phyloP scores from a whole-genome alignment of 805 yeast species.

The Lipomyces spencermartinsiae region DNA sequence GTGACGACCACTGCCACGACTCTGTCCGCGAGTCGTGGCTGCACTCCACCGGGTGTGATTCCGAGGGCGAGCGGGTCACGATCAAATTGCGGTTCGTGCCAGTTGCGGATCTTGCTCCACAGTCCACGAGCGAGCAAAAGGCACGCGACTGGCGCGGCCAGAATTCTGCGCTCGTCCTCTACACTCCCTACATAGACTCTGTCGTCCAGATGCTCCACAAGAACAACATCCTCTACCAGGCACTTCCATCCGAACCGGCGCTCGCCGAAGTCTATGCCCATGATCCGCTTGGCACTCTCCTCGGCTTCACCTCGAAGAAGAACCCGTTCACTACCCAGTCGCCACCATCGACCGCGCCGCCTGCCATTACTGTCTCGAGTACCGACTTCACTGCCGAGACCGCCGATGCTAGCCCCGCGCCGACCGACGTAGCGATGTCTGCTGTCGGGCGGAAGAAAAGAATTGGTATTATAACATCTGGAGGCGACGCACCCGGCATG shows the following conservation, averaged over 20 bases:
- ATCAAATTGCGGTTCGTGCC: constrained; percentile 39
- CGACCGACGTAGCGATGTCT: constrained; percentile 12
- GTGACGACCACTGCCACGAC: constrained; percentile 39
- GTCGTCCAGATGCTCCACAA: constrained; percentile 48
- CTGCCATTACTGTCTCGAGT: constrained; percentile 22
- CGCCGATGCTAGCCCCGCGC: neutral
- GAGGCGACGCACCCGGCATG: constrained; percentile 99
- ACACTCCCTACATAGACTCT: constrained; percentile 50
- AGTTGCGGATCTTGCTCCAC: constrained; percentile 12
- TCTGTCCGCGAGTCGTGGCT: constrained; percentile 45
- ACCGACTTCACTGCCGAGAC: constrained; percentile 12
- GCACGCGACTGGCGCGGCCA: constrained; percentile 58
- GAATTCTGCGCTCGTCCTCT: constrained; percentile 55
- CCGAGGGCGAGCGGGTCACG: constrained; percentile 43
- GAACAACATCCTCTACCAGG: constrained; percentile 53
- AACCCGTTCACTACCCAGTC: constrained; percentile 43
- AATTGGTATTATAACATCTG: constrained; percentile 96
- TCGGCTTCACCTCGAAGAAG: constrained; percentile 72
- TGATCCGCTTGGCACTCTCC: constrained; percentile 82
- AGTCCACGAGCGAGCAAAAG: constrained; percentile 36
- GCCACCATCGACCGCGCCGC: constrained; percentile 19
- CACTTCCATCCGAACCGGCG: constrained; percentile 71
- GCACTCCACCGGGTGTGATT: constrained; percentile 45
- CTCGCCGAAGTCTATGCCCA: constrained; percentile 78
- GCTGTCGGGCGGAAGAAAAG: constrained; percentile 51